Percentiles rank a stretch among this genome's conserved stretches.
phyloP scores from a whole-genome alignment of 2,329 filamentous ascomycete species.

The Epichloe uncinata region DNA sequence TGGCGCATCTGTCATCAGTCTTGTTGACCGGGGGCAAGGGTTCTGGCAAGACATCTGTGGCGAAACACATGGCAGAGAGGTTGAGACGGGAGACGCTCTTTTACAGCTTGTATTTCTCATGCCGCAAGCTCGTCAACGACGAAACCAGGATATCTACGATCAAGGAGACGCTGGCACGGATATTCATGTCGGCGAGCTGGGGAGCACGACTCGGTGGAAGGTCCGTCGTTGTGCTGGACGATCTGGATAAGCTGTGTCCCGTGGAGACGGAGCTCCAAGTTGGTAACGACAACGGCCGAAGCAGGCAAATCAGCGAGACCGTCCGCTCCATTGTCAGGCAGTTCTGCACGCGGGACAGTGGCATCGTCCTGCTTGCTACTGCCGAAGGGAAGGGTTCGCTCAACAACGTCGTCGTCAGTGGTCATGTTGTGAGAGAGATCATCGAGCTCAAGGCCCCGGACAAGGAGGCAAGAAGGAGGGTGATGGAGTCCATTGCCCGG shows the following conservation, averaged over 20 bases:
- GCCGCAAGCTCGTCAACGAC: conserved; percentile 75
- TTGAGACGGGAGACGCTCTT: conserved; percentile 63
- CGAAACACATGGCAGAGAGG: conserved; percentile 60
- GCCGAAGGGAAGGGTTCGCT: conserved; percentile 87
- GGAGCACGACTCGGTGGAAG: conserved; percentile 75
- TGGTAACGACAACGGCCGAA: conserved; percentile 84
- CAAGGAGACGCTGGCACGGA: conserved; percentile 70
- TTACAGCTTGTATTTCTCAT: conserved; percentile 75
- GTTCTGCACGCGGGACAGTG: conserved; percentile 66
- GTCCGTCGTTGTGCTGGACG: conserved; percentile 77
- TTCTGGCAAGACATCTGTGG: conserved; percentile 75
- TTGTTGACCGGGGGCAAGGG: conserved; percentile 81
- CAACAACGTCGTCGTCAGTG: conserved; percentile 80
- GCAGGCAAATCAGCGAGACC: conserved; percentile 81
- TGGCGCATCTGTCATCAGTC: conserved; percentile 79
- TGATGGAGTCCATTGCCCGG: conserved; percentile 67
- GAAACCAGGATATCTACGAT: conserved; percentile 82
- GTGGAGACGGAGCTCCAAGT: conserved; percentile 90
- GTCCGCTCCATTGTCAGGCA: conserved; percentile 72
- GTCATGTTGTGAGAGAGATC: conserved; percentile 87
- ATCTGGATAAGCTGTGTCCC: conserved; percentile 85
- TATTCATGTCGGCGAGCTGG: conserved; percentile 88
- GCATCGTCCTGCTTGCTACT: conserved; percentile 78
- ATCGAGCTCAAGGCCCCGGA: conserved; percentile 79
- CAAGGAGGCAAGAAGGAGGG: conserved; percentile 73